These are phyloP conservation scores for Gracilaria vermiculophylla DNA, from an alignment of 23 red algal genomes.

Conservation along the genomic window DNA sequence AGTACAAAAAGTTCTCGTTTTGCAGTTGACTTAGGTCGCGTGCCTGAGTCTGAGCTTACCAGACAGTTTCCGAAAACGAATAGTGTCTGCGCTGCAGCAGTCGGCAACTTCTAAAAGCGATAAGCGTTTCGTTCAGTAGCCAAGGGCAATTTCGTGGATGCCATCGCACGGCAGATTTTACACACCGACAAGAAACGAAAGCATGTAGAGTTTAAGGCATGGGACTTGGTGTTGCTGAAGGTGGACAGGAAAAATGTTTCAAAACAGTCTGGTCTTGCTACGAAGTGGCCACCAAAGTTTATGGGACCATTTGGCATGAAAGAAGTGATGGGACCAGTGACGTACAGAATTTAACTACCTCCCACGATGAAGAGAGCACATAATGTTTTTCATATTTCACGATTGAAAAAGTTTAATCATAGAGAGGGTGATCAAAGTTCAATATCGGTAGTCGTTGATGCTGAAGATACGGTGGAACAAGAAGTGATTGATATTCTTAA, in stretches of 20 bases:
- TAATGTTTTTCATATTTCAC: constrained; percentile 44
- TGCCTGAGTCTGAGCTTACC: not conserved
- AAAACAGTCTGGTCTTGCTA: not conserved
- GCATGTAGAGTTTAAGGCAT: constrained; percentile 5
- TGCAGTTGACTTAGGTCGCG: constrained; percentile 10
- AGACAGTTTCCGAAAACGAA: not conserved
- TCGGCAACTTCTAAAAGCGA: not conserved
- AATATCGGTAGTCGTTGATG: constrained; percentile 27
- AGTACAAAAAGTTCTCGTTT: constrained; percentile 17
- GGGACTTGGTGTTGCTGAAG: constrained; percentile 14
- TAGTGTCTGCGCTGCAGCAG: not conserved
- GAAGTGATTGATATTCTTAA: constrained; percentile 12
- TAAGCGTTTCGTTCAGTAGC: not conserved
- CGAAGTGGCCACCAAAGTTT: constrained; percentile 9
- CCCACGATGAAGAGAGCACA: constrained; percentile 23
- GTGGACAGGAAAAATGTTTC: not conserved
- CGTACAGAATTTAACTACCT: constrained; percentile 22
- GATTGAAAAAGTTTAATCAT: not conserved
- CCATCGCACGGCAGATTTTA: not conserved
- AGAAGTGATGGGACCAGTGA: constrained; percentile 43
- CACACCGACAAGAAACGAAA: constrained; percentile 8
- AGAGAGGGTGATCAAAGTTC: constrained; percentile 3
- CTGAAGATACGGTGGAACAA: constrained; percentile 47
- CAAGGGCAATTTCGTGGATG: not conserved
- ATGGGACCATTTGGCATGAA: constrained; percentile 27